These are phyloP conservation scores for Polyplosphaeria fusca DNA, from an alignment of 495 filamentous ascomycete species.

Conservation along the genomic window DNA sequence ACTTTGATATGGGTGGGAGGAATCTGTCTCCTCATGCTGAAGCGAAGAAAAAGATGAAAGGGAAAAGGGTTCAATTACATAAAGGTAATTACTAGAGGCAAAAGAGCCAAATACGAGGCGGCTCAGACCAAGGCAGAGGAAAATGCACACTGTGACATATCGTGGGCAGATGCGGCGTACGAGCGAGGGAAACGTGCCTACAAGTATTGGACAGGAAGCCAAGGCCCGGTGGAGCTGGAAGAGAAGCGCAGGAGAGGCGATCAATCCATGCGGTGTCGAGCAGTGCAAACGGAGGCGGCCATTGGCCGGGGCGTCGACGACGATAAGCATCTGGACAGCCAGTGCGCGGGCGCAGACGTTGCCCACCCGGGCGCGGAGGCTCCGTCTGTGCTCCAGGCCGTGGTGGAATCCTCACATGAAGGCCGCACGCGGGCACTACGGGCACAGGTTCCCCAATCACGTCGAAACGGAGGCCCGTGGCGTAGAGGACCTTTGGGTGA, in stretches of 20 bases:
- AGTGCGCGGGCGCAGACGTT: neutral
- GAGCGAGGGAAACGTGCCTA: slow-evolving; percentile 19
- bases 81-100: neutral
- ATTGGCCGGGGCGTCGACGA: neutral
- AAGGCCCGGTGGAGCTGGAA: neutral
- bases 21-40: slow-evolving; percentile 18
- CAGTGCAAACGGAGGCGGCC: neutral
- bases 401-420: too few species aligned
- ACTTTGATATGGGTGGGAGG: slow-evolving; percentile 13
- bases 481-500: too few species aligned
- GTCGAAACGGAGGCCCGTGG: too few species aligned
- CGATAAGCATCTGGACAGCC: neutral
- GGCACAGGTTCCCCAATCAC: too few species aligned
- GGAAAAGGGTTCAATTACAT: slow-evolving; percentile 1
- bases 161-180: neutral
- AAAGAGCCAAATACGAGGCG: neutral
- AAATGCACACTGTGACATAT: neutral
- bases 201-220: slow-evolving; percentile 14
- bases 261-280: neutral
- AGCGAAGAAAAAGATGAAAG: neutral
- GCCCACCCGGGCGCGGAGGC: neutral
- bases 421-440: too few species aligned
- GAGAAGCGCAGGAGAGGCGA: neutral
- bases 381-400: too few species aligned
- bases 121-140: neutral